phyloP scores from a whole-genome alignment of 129 eudicot genomes.

The Ambrosia trifida region DNA sequence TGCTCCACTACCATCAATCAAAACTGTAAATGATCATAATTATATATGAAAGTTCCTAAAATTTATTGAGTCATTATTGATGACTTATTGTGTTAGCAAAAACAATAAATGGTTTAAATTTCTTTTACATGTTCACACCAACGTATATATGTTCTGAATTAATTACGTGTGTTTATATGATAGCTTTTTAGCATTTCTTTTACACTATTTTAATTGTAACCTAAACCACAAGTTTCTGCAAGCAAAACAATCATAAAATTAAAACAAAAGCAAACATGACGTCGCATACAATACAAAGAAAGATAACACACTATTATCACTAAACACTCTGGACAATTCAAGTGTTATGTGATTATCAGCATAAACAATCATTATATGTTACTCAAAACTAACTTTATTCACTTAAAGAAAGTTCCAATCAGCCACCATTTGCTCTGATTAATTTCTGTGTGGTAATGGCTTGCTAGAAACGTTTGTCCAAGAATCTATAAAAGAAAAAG shows the following conservation, averaged over 20 bases:
- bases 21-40: no score
- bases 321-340: constrained; percentile 29
- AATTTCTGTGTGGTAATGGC: neutral
- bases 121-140: no score
- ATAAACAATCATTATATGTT: neutral
- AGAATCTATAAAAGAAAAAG: constrained; percentile 64
- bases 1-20: no score
- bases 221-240: constrained; percentile 46
- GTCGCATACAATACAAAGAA: constrained; percentile 16
- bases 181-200: constrained; percentile 17
- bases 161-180: no score
- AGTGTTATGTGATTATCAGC: neutral
- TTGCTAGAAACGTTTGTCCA: constrained; percentile 12
- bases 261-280: constrained; percentile 39
- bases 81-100: no score
- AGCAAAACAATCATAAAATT: constrained; percentile 24
- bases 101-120: no score
- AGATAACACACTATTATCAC: constrained; percentile 25
- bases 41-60: no score
- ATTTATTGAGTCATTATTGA: no score
- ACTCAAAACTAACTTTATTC: neutral
- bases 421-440: neutral
- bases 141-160: no score
- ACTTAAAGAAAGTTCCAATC: neutral
- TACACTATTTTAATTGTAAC: constrained; percentile 30